A percentile compares a stretch with the other conserved stretches of the same genome.
Conservation (phyloP, 2,329 filamentous ascomycete genomes). For the Pestalotiopsis sp. region DNA sequence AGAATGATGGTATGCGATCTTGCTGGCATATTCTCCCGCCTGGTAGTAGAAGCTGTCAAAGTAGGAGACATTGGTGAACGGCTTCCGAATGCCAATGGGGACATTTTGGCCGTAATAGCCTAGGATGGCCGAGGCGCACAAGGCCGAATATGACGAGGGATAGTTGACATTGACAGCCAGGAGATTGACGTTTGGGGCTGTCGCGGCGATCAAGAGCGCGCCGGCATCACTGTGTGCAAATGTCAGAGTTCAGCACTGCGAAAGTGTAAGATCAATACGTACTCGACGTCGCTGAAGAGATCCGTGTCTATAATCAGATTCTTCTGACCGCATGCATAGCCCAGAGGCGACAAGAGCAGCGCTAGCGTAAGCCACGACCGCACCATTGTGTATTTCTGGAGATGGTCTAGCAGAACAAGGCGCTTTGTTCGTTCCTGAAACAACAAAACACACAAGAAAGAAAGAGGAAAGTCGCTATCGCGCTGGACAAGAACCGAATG, state of each 20-base stretch:
- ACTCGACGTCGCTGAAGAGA: constrained; percentile 51
- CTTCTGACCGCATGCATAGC: constrained; percentile 24
- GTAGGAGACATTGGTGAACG: constrained; percentile 45
- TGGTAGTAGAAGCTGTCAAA: constrained; percentile 42
- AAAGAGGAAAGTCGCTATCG: background rate
- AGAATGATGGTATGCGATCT: constrained; percentile 46
- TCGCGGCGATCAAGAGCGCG: constrained; percentile 44
- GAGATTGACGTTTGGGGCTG: constrained; percentile 38
- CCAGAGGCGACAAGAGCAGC: background rate
- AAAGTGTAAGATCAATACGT: constrained; percentile 19
- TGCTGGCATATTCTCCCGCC: constrained; percentile 48
- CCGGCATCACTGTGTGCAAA: constrained; percentile 37
- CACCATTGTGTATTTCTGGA: background rate
- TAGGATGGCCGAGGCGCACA: constrained; percentile 30
- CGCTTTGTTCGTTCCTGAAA: background rate
- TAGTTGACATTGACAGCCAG: constrained; percentile 46
- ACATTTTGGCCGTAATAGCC: constrained; percentile 22
- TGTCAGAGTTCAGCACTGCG: background rate
- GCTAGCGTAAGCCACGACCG: background rate
- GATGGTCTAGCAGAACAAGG: background rate
- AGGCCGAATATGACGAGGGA: constrained; percentile 43
- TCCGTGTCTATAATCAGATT: constrained; percentile 51
- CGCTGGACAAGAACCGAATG: background rate
- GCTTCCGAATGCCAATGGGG: constrained; percentile 31
- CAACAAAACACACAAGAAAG: background rate